Evolutionary conservation across 2,329 filamentous ascomycete genomes (phyloP).

Genomic region (Coniochaeta pulveracea): DNA sequence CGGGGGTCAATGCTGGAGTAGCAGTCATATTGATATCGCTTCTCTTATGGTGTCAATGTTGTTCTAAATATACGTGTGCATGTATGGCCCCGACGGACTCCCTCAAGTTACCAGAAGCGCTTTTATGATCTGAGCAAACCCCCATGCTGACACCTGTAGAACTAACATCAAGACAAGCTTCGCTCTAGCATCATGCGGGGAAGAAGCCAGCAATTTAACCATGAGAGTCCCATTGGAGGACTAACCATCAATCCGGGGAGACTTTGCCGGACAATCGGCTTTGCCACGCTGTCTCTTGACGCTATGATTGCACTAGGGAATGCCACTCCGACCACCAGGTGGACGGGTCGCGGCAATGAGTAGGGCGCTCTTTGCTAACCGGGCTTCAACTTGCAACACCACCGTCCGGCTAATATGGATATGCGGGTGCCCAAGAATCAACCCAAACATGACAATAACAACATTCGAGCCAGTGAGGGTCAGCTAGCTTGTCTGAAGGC

Average conservation of each 20-base stretch:
- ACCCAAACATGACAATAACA: no score
- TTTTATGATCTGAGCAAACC: background rate
- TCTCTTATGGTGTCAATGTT: background rate
- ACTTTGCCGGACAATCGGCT: background rate
- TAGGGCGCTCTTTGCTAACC: no score
- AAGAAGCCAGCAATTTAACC: constrained; percentile 3
- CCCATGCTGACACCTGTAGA: background rate
- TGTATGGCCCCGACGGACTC: background rate
- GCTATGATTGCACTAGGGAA: no score
- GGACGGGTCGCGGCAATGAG: no score
- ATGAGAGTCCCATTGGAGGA: constrained; percentile 2
- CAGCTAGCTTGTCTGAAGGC: no score
- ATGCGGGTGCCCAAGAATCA: no score
- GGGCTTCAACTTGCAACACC: no score
- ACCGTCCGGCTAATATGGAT: no score
- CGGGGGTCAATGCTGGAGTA: constrained; percentile 20
- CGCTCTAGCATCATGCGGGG: constrained; percentile 3
- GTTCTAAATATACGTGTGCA: background rate
- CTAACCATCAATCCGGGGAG: background rate
- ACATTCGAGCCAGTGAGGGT: no score
- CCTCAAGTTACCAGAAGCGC: background rate
- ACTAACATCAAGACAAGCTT: background rate
- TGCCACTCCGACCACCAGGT: no score
- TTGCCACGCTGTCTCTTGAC: background rate
- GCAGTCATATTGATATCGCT: constrained; percentile 8